Evolutionary conservation across 768 basidiomycete species (phyloP), one percentile per base, ranked within the genome.

Genomic region (Serendipita indica): DNA sequence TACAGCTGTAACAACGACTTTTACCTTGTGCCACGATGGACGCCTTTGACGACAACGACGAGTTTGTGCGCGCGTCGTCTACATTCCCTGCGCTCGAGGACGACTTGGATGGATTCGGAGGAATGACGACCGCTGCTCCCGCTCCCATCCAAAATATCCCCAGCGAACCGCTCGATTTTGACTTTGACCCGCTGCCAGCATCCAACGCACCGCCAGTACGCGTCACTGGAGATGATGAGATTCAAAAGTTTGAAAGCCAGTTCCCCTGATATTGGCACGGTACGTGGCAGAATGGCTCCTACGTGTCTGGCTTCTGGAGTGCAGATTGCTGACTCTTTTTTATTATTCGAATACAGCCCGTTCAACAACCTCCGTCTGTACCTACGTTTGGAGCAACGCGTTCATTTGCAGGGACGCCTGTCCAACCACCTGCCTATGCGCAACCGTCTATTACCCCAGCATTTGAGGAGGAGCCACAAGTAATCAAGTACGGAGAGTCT

Each of bases 171-270:
- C 30, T 73, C 28, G 71, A 77, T 12, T 87, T 87, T 70, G 75
- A 77, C 66, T 86, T 89, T 66, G 81, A 77, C 14, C 60, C 72
- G 69, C 45, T 72, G 74, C 6, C 74, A 75, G 0, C 64, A 67
- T 45, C 30, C 66, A 71, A 57, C 66, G 65, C 41, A 69, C 71
- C 76, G n/a, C 73, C 77, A 7, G 83, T 92, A 58, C 88, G 79
- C 66, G 83, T 89, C 37, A 92, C 89, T 0, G 88, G 87, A 0
- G 81, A 88, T 65, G 86, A 89, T 62, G 86, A 88, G 63, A 78
- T 93, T 60, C 84, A 88, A 60, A 81, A 84, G 69, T 93, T 93
- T 63, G 83, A 90, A 71, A 83, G 72, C 68, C 80, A 88, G 60
- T 93, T 91, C 68, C 89, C 89, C n/a, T 0, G 89, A 86, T 57